phyloP scores from a whole-genome alignment of 2,329 filamentous ascomycete species.

The Fusarium domesticum region DNA sequence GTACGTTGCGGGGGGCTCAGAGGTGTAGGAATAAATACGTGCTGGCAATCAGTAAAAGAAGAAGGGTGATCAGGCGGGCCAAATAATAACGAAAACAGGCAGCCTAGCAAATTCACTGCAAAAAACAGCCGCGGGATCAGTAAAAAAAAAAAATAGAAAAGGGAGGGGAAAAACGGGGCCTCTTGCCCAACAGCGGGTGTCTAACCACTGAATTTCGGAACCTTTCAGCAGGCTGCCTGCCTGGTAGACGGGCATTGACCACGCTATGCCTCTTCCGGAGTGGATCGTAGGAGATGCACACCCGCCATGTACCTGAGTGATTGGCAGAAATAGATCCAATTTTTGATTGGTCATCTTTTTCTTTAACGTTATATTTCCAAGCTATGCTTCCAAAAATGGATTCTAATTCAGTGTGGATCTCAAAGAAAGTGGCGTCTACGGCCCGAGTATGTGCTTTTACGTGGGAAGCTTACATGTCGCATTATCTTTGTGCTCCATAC shows the following conservation, averaged over 20 bases:
- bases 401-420: neutral
- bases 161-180: too few relatives aligned
- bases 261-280: neutral
- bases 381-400: neutral
- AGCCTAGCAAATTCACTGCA: neutral
- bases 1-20: constrained; percentile 29
- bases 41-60: constrained; percentile 36
- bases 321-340: neutral
- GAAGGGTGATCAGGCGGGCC: constrained; percentile 5
- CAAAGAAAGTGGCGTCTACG: neutral
- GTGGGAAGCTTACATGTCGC: too few relatives aligned
- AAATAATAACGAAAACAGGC: constrained; percentile 15
- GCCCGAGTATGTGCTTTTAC: too few relatives aligned
- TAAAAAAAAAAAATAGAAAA: neutral
- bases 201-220: neutral
- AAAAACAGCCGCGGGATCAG: constrained; percentile 18
- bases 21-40: constrained; percentile 37
- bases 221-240: neutral
- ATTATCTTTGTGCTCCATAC: too few relatives aligned
- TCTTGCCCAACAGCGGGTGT: too few relatives aligned
- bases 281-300: neutral
- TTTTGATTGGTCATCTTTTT: neutral
- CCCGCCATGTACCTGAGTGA: neutral
- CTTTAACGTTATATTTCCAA: neutral
- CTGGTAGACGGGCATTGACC: neutral